Conservation (phyloP, 1,284 basidiomycete species). For the Apiotrichum porosum region DNA sequence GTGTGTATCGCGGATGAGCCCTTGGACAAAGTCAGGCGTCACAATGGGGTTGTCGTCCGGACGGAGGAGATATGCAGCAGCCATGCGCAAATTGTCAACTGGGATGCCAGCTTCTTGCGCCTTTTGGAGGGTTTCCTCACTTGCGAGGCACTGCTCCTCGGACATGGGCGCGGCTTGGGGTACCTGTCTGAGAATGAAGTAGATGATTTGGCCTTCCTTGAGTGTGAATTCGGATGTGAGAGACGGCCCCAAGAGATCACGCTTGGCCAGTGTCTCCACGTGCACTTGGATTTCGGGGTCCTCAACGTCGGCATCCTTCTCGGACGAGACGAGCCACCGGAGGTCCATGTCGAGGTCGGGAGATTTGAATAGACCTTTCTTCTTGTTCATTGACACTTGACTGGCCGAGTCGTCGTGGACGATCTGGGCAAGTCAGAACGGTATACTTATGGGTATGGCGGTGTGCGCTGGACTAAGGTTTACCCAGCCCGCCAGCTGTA, state of each 20-base stretch:
- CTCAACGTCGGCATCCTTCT: conserved; percentile 44
- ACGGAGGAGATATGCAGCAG: conserved; percentile 55
- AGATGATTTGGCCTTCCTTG: conserved; percentile 75
- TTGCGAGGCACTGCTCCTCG: background rate
- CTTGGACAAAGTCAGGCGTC: conserved; percentile 47
- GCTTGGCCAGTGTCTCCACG: conserved; percentile 37
- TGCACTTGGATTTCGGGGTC: conserved; percentile 58
- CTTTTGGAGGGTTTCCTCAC: conserved; percentile 38
- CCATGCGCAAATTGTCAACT: conserved; percentile 53
- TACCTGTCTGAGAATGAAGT: conserved; percentile 67
- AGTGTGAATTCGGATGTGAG: conserved; percentile 54
- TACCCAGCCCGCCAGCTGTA: no score
- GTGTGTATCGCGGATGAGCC: conserved; percentile 56
- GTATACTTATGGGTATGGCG: no score
- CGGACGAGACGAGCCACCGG: conserved; percentile 58
- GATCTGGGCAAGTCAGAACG: conserved; percentile 33
- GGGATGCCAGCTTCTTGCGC: conserved; percentile 51
- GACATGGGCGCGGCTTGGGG: conserved; percentile 36
- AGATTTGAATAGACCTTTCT: conserved; percentile 66
- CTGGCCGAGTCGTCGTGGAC: conserved; percentile 52
- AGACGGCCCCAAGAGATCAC: conserved; percentile 38
- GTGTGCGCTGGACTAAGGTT: no score
- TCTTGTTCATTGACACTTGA: conserved; percentile 48
- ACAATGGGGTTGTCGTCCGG: conserved; percentile 59
- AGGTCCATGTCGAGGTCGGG: conserved; percentile 64